Conservation (phyloP, 148 eudicot species). For the Heliosperma pusillum region DNA sequence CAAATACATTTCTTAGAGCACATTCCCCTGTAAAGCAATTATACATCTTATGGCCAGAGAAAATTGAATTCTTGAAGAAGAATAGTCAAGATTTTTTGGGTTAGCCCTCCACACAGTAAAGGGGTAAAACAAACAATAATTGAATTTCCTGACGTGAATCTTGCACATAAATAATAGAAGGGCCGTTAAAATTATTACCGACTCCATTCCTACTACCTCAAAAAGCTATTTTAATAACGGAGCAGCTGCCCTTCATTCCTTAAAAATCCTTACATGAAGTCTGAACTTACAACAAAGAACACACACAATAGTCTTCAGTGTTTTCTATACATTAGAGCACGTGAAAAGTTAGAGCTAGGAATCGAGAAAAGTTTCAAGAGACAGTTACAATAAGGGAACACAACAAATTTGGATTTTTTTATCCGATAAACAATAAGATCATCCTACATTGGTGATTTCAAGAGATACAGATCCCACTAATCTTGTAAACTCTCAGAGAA, state of each 20-base stretch:
- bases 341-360: neutral
- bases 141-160: neutral
- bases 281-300: neutral
- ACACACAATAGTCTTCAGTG: neutral
- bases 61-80: neutral
- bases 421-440: neutral
- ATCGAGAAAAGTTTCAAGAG: neutral
- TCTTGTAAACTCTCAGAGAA: neutral
- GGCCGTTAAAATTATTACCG: neutral
- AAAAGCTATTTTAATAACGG: neutral
- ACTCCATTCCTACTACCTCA: neutral
- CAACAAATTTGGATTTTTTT: neutral
- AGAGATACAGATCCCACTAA: neutral
- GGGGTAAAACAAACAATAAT: neutral
- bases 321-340: neutral
- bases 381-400: neutral
- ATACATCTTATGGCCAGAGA: neutral
- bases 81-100: too few relatives aligned
- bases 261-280: neutral
- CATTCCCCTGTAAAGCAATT: neutral
- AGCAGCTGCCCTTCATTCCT: neutral
- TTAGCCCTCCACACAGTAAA: neutral
- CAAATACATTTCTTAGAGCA: neutral
- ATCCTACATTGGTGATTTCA: neutral
- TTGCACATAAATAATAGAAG: neutral